Percentiles rank a stretch among this genome's conserved stretches.
phyloP scores from a whole-genome alignment of 768 basidiomycete genomes.

The Xerocomellus dryophilus region DNA sequence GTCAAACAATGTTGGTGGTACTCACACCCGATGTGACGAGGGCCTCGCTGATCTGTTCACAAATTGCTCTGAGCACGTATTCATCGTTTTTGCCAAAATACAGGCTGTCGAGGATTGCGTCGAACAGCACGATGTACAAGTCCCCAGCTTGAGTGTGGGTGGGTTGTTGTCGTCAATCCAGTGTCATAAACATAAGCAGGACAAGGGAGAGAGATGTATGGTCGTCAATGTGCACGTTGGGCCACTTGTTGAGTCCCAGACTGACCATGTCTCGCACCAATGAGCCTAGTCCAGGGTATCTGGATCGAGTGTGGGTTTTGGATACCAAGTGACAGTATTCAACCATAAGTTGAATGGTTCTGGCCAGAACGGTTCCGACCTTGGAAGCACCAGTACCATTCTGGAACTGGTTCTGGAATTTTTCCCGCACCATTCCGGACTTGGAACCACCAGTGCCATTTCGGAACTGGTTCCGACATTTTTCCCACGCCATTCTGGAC shows the following conservation, averaged over 20 bases:
- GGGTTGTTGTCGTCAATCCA: neutral
- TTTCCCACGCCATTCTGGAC: too few relatives aligned
- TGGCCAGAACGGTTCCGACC: too few relatives aligned
- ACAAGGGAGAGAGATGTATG: neutral
- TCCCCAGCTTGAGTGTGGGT: conserved; percentile 28
- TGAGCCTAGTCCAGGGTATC: conserved; percentile 49
- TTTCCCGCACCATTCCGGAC: too few relatives aligned
- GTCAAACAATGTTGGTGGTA: conserved; percentile 34
- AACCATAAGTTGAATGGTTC: too few relatives aligned
- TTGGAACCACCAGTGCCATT: too few relatives aligned
- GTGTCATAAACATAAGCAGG: too few relatives aligned
- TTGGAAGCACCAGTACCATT: too few relatives aligned
- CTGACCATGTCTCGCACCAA: conserved; percentile 51
- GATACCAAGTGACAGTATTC: too few relatives aligned
- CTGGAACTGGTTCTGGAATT: too few relatives aligned
- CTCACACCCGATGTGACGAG: neutral
- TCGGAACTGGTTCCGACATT: too few relatives aligned
- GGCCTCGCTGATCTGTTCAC: conserved; percentile 37
- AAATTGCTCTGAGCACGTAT: conserved; percentile 40
- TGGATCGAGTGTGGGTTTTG: conserved; percentile 52
- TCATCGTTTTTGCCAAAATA: conserved; percentile 54
- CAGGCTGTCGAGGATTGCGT: conserved; percentile 40
- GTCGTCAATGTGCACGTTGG: conserved; percentile 55
- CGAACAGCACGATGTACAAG: conserved; percentile 43
- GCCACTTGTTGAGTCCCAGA: conserved; percentile 56